Evolutionary conservation across 305 asterid species (phyloP).

Genomic region (Caryopteris hybrid): DNA sequence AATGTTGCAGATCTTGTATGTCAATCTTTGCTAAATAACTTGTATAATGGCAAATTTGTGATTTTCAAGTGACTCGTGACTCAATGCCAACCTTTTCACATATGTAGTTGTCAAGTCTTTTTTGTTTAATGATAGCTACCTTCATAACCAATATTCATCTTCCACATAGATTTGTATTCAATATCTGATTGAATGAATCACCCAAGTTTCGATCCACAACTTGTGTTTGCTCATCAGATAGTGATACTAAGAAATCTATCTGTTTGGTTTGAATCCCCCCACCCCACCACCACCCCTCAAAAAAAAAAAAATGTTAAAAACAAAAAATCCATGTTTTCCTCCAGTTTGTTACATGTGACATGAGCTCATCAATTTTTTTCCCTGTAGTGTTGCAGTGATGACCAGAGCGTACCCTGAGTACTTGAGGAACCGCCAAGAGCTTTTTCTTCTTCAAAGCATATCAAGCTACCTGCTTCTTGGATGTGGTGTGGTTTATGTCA

Average conservation of each 20-base stretch:
- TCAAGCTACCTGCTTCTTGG: slow-evolving; percentile 79
- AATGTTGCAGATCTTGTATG: slow-evolving; percentile 98
- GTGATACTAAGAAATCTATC: not conserved
- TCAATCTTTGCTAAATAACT: slow-evolving; percentile 11
- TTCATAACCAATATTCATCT: not conserved
- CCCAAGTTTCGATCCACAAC: not conserved
- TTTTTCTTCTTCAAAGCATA: slow-evolving; percentile 78
- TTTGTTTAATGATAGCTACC: not conserved
- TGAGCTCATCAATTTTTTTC: slow-evolving; percentile 5
- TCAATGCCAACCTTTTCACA: not conserved
- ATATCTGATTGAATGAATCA: not conserved
- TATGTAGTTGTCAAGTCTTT: not conserved
- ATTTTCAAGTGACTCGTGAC: no score
- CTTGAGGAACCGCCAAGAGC: slow-evolving; percentile 43
- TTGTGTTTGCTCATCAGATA: not conserved
- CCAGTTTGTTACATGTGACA: slow-evolving; percentile 5
- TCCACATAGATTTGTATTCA: not conserved
- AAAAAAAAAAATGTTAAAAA: no score
- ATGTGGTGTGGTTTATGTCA: slow-evolving; percentile 66
- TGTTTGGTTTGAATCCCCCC: not conserved
- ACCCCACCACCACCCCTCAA: no score
- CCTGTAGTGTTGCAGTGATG: slow-evolving; percentile 92
- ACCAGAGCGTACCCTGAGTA: slow-evolving; percentile 94
- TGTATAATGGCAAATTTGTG: not conserved
- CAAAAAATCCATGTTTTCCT: no score